Percentiles rank a stretch among this genome's conserved stretches.
Evolutionary conservation across 352 stramenopile species (phyloP).

Genomic region (Thraustochytrium sp.): DNA sequence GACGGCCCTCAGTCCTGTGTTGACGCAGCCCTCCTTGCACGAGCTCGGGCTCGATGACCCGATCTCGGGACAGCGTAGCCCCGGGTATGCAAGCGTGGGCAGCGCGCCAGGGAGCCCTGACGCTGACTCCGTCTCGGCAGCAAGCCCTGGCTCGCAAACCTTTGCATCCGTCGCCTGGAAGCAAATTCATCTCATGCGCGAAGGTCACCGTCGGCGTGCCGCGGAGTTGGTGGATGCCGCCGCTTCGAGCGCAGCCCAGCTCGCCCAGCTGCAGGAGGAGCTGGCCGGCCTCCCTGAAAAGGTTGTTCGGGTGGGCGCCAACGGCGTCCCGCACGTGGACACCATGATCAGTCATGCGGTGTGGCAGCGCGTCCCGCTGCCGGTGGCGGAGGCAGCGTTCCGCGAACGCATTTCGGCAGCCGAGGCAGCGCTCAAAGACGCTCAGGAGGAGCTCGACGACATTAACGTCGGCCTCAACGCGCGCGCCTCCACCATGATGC

Average conservation of each 20-base stretch:
- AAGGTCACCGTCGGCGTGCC: background rate
- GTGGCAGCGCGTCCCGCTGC: conserved; percentile 13
- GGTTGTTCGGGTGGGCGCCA: background rate
- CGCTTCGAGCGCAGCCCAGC: background rate
- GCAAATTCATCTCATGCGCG: background rate
- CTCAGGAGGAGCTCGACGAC: background rate
- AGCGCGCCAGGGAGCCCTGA: background rate
- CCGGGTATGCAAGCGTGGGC: no score
- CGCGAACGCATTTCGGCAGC: background rate
- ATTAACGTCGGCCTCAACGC: background rate
- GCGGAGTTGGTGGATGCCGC: background rate
- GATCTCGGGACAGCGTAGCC: no score
- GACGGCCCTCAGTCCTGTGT: background rate
- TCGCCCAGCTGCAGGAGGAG: background rate
- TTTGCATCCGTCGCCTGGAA: background rate
- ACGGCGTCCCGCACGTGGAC: background rate
- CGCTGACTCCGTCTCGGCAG: background rate
- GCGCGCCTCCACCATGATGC: background rate
- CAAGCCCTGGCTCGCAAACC: background rate
- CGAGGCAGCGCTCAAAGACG: background rate
- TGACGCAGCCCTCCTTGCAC: background rate
- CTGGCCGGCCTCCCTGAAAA: background rate
- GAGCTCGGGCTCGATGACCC: background rate
- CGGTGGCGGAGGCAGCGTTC: background rate
- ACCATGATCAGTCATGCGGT: background rate